Percentiles rank a stretch among this genome's conserved stretches.
These are phyloP conservation scores for Naumovozyma castellii DNA, from an alignment of 805 yeast genomes.

Conservation along the genomic window DNA sequence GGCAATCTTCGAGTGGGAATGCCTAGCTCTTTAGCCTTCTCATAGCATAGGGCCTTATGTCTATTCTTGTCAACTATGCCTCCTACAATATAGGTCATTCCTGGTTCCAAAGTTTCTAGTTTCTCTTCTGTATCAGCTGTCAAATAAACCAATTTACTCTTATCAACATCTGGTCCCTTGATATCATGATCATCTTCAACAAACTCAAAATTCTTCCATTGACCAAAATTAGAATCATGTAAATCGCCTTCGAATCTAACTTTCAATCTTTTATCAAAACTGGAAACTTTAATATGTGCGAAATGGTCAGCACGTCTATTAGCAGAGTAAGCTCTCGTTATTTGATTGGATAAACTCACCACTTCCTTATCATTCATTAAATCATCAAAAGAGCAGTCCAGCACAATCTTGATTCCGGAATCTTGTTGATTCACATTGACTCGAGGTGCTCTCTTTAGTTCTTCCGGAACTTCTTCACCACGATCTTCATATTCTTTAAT, in stretches of 20 bases:
- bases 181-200: slow-evolving; percentile 31
- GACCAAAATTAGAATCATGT: slow-evolving; percentile 41
- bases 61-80: slow-evolving; percentile 96
- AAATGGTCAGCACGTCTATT: slow-evolving; percentile 52
- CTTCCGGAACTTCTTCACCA: slow-evolving; percentile 35
- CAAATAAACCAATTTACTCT: slow-evolving; percentile 49
- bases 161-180: slow-evolving; percentile 29
- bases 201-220: slow-evolving; percentile 62
- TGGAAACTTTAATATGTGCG: slow-evolving; percentile 50
- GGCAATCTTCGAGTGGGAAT: slow-evolving; percentile 73
- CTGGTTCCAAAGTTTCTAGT: slow-evolving; percentile 53
- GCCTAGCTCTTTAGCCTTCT: slow-evolving; percentile 70
- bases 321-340: slow-evolving; percentile 73
- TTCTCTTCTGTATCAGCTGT: slow-evolving; percentile 81
- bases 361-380: slow-evolving; percentile 69
- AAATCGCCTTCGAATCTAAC: slow-evolving; percentile 59
- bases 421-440: slow-evolving; percentile 36
- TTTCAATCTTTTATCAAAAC: slow-evolving; percentile 57
- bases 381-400: slow-evolving; percentile 89
- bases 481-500: slow-evolving; percentile 30
- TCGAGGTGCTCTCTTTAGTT: slow-evolving; percentile 31
- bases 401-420: slow-evolving; percentile 46
- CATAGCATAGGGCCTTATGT: slow-evolving; percentile 66
- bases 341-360: slow-evolving; percentile 66
- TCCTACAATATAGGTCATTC: slow-evolving; percentile 76